Evolutionary conservation across 441 rosid genomes (phyloP), one percentile per base, ranked within the genome.

Genomic region (Brassica balearica): DNA sequence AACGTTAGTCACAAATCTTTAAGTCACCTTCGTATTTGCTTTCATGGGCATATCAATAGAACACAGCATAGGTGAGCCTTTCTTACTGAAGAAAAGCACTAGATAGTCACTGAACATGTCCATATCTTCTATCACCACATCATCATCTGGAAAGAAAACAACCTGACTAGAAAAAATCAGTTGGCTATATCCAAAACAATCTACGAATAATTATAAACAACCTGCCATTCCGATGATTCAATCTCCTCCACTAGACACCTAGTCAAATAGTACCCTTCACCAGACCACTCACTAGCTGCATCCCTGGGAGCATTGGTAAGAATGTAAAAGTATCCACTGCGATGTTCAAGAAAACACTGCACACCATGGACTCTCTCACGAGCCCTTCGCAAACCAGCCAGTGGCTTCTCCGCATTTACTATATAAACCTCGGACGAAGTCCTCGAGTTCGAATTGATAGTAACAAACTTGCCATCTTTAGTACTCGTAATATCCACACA

Each of bases 371-470:
- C 85, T 59, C 96, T 88, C 69, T 84, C 81, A 38, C 79, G 86
- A 85, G 88, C 66, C 82, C 86, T 92, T 74, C 70, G 84, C 85
- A 90, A 82, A 74, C 88, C 85, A 32, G 76, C 70, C 68, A 82
- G 80, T 6, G 97, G 94, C 15, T 83, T 78, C 34, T 83, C 67
- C 10, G 93, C 90, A 77, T 91, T 88, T 32, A 91, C 79, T 20
- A 91, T 82, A 84, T 88, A 90, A 79, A 93, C 96, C 99, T 92
- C 96, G 3, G 99, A 95, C 77, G 97, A 95, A 73, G 94, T 88
- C 87, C 99, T 91, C 68, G 97, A 89, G 80, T 93, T 93, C 36
- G 99, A 95, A 86, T 95, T 95, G 84, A 95, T 89, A 69, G 99
- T 90, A 38, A 93, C 89, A 79, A 92, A 92, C 89, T 91, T 91